phyloP scores from a whole-genome alignment of 768 basidiomycete genomes.

The Leccinum arenicola region DNA sequence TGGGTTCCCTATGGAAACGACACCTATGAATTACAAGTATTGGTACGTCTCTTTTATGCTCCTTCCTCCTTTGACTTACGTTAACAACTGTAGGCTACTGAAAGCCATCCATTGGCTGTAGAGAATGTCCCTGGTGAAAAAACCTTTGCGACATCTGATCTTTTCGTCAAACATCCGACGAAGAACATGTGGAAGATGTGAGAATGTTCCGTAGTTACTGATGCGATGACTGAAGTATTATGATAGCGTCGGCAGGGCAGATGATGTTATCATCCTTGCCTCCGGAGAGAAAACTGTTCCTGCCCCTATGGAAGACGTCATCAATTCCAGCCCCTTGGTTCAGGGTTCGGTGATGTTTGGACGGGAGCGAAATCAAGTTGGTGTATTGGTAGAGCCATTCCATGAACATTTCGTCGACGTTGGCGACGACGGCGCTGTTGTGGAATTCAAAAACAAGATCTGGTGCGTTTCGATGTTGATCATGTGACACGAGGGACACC shows the following conservation, averaged over 20 bases:
- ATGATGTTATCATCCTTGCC: conserved; percentile 33
- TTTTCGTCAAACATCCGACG: conserved; percentile 44
- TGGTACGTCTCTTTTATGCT: conserved; percentile 23
- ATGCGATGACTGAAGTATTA: not conserved
- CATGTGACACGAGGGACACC: not conserved
- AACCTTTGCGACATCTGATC: conserved; percentile 39
- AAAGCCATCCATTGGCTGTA: conserved; percentile 4
- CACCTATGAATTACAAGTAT: conserved; percentile 35
- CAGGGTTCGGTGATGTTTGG: conserved; percentile 32
- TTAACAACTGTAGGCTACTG: conserved; percentile 1
- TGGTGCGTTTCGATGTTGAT: conserved; percentile 18
- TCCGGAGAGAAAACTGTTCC: conserved; percentile 35
- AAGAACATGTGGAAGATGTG: conserved; percentile 44
- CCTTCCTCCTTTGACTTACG: not conserved
- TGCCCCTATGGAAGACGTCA: conserved; percentile 30
- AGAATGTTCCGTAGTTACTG: not conserved
- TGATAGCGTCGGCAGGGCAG: conserved; percentile 37
- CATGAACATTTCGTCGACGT: conserved; percentile 14
- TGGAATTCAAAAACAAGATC: conserved; percentile 17
- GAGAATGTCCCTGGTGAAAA: conserved; percentile 37
- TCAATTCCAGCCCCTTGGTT: conserved; percentile 20
- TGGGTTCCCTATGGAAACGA: conserved; percentile 32
- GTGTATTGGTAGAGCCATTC: conserved; percentile 31
- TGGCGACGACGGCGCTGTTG: conserved; percentile 3
- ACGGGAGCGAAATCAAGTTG: conserved; percentile 28